A percentile compares a stretch with the other conserved stretches of the same genome.
These are phyloP conservation scores for Pseudisothecium myosuroides DNA, from an alignment of 225 moss, liverwort and hornwort species.

Conservation along the genomic window DNA sequence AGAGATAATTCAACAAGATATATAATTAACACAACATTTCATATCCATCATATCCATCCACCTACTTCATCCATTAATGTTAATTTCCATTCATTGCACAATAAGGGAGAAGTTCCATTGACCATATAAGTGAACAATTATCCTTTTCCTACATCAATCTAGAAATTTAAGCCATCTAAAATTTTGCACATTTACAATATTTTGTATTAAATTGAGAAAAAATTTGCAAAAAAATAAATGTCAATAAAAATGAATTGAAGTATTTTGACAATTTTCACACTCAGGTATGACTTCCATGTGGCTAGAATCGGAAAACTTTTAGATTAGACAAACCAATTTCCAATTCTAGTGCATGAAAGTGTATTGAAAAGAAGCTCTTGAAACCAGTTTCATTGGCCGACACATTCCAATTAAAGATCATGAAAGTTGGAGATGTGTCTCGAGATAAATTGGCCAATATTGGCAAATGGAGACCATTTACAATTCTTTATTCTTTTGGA, in stretches of 20 bases:
- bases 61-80: no score
- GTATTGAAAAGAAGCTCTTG: not conserved
- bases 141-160: not conserved
- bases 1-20: not conserved
- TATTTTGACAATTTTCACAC: not conserved
- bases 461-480: no score
- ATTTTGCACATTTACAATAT: not conserved
- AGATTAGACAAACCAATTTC: no score
- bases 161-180: not conserved
- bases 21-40: not conserved
- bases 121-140: not conserved
- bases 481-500: fast-evolving
- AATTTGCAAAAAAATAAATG: not conserved
- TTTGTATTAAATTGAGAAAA: not conserved
- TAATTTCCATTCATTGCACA: fast-evolving
- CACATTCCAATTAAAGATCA: no score
- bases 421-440: no score
- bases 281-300: not conserved
- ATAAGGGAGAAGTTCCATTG: not conserved
- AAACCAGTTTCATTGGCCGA: no score
- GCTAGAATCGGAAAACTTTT: fast-evolving
- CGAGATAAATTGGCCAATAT: no score
- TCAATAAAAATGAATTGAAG: not conserved
- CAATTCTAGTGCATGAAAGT: no score
- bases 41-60: not conserved